Percentiles rank a stretch among this genome's conserved stretches.
phyloP scores from a whole-genome alignment of 352 stramenopile species.

The Phytophthora ohioensis region DNA sequence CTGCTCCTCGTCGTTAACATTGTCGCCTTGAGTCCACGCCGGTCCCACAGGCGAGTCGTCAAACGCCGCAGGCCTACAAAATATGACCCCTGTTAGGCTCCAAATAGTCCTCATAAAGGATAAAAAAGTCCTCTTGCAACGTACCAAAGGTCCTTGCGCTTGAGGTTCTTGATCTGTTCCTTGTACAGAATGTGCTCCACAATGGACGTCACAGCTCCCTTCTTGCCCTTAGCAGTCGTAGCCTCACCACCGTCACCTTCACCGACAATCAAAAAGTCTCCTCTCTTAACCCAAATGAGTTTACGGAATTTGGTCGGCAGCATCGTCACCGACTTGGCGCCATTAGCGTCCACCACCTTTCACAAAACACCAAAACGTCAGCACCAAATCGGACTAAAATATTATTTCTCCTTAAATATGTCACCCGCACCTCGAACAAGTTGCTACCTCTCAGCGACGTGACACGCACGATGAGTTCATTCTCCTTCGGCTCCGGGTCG shows the following conservation, averaged over 20 bases:
- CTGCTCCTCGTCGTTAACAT: conserved; percentile 24
- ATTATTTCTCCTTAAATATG: not conserved
- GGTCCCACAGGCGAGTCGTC: conserved; percentile 33
- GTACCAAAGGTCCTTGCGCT: conserved; percentile 93
- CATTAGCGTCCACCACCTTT: conserved; percentile 72
- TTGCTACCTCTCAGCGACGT: conserved; percentile 94
- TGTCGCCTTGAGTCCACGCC: conserved; percentile 16
- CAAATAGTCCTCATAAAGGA: not conserved
- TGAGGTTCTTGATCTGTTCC: conserved; percentile 98
- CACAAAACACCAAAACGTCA: conserved; percentile 8
- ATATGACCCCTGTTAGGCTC: not conserved
- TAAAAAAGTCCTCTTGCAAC: conserved; percentile 1
- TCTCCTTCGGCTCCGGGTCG: conserved; percentile 89
- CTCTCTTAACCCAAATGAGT: conserved; percentile 98
- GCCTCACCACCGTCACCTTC: conserved; percentile 69
- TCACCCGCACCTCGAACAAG: conserved; percentile 93
- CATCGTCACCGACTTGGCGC: conserved; percentile 89
- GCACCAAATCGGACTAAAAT: not conserved
- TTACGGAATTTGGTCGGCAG: conserved; percentile 98
- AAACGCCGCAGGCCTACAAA: conserved; percentile 64
- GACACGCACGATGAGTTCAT: conserved; percentile 94
- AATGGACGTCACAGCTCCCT: conserved; percentile 90
- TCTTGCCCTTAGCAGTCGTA: conserved; percentile 85
- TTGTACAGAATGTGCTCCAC: conserved; percentile 98
- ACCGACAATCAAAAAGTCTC: conserved; percentile 96